phyloP scores from a whole-genome alignment of 2,329 filamentous ascomycete genomes.

The Aschersonia sp. region DNA sequence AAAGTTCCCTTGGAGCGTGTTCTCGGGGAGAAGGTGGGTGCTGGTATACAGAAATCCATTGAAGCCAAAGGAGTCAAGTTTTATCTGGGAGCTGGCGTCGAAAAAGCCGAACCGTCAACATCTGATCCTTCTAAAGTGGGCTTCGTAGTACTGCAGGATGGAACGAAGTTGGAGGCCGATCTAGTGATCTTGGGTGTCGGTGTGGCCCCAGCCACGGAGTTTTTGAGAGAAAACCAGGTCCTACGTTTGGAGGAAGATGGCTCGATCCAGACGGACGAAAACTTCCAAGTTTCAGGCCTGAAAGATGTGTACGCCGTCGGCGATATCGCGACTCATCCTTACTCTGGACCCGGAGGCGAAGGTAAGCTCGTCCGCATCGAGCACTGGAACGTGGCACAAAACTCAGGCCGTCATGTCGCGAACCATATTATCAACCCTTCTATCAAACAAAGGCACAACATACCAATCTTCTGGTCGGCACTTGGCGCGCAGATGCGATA shows the following conservation, averaged over 20 bases:
- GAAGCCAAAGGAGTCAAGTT: conserved; percentile 87
- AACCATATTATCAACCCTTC: conserved; percentile 55
- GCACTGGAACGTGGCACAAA: conserved; percentile 98
- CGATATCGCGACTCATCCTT: conserved; percentile 90
- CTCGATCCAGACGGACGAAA: conserved; percentile 68
- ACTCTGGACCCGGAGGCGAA: conserved; percentile 73
- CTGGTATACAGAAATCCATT: conserved; percentile 62
- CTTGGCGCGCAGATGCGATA: conserved; percentile 81
- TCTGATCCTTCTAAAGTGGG: conserved; percentile 61
- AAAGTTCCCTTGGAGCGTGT: conserved; percentile 71
- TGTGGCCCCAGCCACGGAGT: conserved; percentile 73
- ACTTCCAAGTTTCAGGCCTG: conserved; percentile 61
- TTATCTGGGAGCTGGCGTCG: conserved; percentile 64
- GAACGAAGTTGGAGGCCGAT: conserved; percentile 71
- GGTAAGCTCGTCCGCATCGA: conserved; percentile 71
- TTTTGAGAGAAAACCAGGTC: conserved; percentile 55
- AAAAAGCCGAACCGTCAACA: conserved; percentile 62
- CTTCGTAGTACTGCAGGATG: conserved; percentile 70
- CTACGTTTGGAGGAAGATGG: conserved; percentile 68
- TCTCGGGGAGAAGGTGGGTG: conserved; percentile 68
- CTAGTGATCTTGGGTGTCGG: conserved; percentile 86
- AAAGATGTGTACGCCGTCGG: conserved; percentile 84
- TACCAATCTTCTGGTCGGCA: conserved; percentile 94
- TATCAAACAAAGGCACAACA: conserved; percentile 54
- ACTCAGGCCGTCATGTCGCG: conserved; percentile 70